Percentiles rank a stretch among this genome's conserved stretches.
phyloP scores from a whole-genome alignment of 1,284 basidiomycete genomes.

The Hemileia vastatrix region DNA sequence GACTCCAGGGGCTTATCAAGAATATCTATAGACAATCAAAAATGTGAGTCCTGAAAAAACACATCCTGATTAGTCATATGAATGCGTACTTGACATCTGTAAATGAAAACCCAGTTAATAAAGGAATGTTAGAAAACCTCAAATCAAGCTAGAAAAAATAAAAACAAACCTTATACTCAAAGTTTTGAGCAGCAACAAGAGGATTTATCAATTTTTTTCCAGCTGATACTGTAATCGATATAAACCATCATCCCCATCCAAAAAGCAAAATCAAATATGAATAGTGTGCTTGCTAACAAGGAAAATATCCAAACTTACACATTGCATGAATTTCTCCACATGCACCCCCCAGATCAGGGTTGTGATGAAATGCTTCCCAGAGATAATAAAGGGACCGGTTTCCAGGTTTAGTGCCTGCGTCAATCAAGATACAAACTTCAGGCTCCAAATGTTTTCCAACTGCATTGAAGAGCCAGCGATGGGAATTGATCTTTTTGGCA shows the following conservation, averaged over 20 bases:
- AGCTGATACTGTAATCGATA: conserved; percentile 72
- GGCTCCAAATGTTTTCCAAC: conserved; percentile 76
- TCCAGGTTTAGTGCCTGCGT: conserved; percentile 91
- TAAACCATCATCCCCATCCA: neutral
- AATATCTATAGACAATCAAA: neutral
- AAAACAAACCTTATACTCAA: conserved; percentile 64
- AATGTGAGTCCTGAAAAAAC: no score
- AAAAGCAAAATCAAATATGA: neutral
- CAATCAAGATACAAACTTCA: conserved; percentile 78
- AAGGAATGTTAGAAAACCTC: neutral
- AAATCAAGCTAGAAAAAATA: neutral
- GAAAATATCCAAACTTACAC: conserved; percentile 24
- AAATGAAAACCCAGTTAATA: neutral
- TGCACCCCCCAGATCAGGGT: conserved; percentile 78
- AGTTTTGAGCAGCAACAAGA: conserved; percentile 71
- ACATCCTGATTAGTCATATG: no score
- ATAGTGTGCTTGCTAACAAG: neutral
- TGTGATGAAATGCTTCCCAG: conserved; percentile 73
- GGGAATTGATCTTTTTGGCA: conserved; percentile 89
- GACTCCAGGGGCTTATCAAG: conserved; percentile 82
- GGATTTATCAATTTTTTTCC: conserved; percentile 89
- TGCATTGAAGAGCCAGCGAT: conserved; percentile 96
- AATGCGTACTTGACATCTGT: conserved; percentile 23
- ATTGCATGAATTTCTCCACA: conserved; percentile 55
- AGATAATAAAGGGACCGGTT: conserved; percentile 94